Conservation (phyloP, 306 rosid species). For the Vigna unguiculata region DNA sequence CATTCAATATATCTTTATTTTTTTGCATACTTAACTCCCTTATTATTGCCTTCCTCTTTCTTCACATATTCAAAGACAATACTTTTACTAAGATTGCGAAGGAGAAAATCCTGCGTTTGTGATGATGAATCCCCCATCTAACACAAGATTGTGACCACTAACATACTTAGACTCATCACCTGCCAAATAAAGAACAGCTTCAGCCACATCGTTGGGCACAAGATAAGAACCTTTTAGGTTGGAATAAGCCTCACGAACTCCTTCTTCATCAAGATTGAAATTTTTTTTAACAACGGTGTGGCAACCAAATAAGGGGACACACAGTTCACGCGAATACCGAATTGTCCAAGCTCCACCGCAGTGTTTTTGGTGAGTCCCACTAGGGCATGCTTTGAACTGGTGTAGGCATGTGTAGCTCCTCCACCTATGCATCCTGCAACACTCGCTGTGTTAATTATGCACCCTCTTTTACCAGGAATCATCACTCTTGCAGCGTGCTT, state of each 20-base stretch:
- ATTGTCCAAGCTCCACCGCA: constrained; percentile 54
- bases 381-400: constrained; percentile 52
- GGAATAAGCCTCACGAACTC: constrained; percentile 9
- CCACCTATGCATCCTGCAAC: constrained; percentile 41
- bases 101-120: background rate
- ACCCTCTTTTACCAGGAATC: constrained; percentile 47
- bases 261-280: constrained; percentile 33
- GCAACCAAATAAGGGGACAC: constrained; percentile 47
- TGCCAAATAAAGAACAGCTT: constrained; percentile 57
- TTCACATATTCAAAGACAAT: too few species aligned
- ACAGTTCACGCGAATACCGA: constrained; percentile 60
- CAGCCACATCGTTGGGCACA: constrained; percentile 54
- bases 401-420: constrained; percentile 45
- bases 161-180: constrained; percentile 60
- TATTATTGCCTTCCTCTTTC: too few species aligned
- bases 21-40: too few species aligned
- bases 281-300: constrained; percentile 16
- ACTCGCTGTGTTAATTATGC: constrained; percentile 54
- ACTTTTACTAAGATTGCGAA: too few species aligned
- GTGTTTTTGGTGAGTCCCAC: constrained; percentile 53
- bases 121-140: constrained; percentile 57
- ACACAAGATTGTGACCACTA: constrained; percentile 54
- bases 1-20: too few species aligned
- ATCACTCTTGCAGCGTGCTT: constrained; percentile 63
- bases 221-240: constrained; percentile 46